Conservation (phyloP, 768 basidiomycete species). For the Suillus lakei region DNA sequence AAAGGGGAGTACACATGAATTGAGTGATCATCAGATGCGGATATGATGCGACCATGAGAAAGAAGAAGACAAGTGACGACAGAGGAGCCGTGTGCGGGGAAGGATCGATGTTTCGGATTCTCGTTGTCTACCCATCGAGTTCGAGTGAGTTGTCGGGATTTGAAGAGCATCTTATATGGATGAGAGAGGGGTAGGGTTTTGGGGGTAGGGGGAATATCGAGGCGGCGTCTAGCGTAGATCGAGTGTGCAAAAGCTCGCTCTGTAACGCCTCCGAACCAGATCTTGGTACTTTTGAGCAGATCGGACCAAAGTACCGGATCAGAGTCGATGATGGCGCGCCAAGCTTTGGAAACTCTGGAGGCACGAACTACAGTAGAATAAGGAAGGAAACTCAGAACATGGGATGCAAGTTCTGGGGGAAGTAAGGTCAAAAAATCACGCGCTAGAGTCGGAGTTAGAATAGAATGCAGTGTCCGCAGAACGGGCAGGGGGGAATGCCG, state of each 20-base stretch:
- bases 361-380: constrained; percentile 84
- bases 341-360: constrained; percentile 85
- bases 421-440: constrained; percentile 93
- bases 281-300: constrained; percentile 77
- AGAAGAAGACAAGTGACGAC: constrained; percentile 97
- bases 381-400: constrained; percentile 84
- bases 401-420: constrained; percentile 90
- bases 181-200: constrained; percentile 72
- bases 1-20: constrained; percentile 94
- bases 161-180: constrained; percentile 92
- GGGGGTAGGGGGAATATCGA: constrained; percentile 41
- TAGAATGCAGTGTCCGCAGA: constrained; percentile 85
- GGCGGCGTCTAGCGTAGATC: constrained; percentile 64
- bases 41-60: constrained; percentile 93
- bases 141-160: constrained; percentile 82
- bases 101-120: constrained; percentile 76
- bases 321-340: constrained; percentile 91
- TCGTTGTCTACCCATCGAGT: constrained; percentile 80
- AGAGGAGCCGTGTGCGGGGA: constrained; percentile 85
- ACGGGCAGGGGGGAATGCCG: constrained; percentile 92
- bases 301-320: constrained; percentile 92
- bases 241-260: constrained; percentile 81
- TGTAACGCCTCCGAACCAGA: constrained; percentile 89
- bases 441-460: constrained; percentile 88
- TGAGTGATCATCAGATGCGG: constrained; percentile 95